Percentiles rank a stretch among this genome's conserved stretches.
phyloP scores from a whole-genome alignment of 129 eudicot species.

The Helianthus tuberosus region DNA sequence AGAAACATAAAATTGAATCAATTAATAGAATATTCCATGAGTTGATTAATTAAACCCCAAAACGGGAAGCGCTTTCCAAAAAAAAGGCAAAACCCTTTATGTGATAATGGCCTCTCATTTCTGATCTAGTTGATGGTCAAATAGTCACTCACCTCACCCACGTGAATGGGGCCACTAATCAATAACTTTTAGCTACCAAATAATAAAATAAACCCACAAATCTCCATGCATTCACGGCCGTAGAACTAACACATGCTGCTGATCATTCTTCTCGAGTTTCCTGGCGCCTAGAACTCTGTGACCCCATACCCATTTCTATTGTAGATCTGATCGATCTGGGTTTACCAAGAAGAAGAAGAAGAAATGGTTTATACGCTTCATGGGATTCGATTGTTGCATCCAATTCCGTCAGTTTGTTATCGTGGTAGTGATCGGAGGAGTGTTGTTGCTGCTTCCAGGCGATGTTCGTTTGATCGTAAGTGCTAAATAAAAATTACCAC shows the following conservation, averaged over 20 bases:
- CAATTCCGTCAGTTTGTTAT: slow-evolving; percentile 50
- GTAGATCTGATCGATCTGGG: slow-evolving; percentile 19
- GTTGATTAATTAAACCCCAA: too few species aligned
- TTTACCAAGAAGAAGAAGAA: neutral
- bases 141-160: neutral
- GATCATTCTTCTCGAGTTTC: slow-evolving; percentile 39
- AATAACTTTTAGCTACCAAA: neutral
- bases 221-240: slow-evolving; percentile 30
- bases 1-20: too few species aligned
- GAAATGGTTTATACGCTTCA: slow-evolving; percentile 68
- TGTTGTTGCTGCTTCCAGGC: slow-evolving; percentile 29
- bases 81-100: slow-evolving; percentile 23
- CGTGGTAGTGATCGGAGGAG: slow-evolving; percentile 41
- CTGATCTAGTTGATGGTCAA: slow-evolving; percentile 29
- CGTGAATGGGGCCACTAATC: slow-evolving; percentile 24
- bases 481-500: too few species aligned
- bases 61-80: slow-evolving; percentile 16
- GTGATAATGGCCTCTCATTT: slow-evolving; percentile 31
- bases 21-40: too few species aligned
- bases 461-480: slow-evolving; percentile 47
- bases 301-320: neutral
- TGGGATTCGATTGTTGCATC: slow-evolving; percentile 57
- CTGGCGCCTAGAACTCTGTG: slow-evolving; percentile 52
- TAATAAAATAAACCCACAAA: slow-evolving; percentile 16
- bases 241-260: slow-evolving; percentile 32